Evolutionary conservation across 805 yeast genomes (phyloP).

Genomic region (Lipomyces orientalis): DNA sequence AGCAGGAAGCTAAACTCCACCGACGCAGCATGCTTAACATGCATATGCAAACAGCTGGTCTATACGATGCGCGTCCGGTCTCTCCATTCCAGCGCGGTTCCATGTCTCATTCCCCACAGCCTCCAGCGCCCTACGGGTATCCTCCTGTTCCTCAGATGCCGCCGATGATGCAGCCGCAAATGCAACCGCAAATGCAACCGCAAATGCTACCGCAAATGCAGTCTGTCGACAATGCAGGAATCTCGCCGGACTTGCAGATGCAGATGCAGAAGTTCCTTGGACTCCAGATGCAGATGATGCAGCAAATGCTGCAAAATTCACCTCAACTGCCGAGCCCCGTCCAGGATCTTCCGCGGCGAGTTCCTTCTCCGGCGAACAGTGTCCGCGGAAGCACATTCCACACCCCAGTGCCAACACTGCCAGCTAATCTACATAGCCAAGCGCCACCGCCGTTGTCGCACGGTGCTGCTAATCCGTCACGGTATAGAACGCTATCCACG

Average conservation of each 20-base stretch:
- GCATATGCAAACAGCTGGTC: slow-evolving; percentile 29
- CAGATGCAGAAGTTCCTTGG: slow-evolving; percentile 31
- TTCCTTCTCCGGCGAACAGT: slow-evolving; percentile 6
- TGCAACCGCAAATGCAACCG: slow-evolving; percentile 13
- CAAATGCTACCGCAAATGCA: background rate
- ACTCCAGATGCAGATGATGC: slow-evolving; percentile 36
- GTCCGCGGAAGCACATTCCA: slow-evolving; percentile 1
- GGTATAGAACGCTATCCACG: slow-evolving; percentile 27
- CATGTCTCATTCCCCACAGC: background rate
- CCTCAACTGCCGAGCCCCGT: background rate
- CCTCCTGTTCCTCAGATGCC: slow-evolving; percentile 5
- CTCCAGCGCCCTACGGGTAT: slow-evolving; percentile 3
- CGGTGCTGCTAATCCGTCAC: slow-evolving; percentile 15
- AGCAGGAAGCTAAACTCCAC: slow-evolving; percentile 47
- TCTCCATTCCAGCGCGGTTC: slow-evolving; percentile 3
- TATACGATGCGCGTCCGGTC: slow-evolving; percentile 48
- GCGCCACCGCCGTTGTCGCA: background rate
- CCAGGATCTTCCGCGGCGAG: background rate
- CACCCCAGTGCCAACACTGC: slow-evolving; percentile 1
- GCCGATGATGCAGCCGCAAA: slow-evolving; percentile 6
- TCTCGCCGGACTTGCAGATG: slow-evolving; percentile 25
- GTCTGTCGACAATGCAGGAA: background rate
- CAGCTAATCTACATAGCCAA: background rate
- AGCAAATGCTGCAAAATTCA: slow-evolving; percentile 28
- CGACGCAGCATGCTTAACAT: slow-evolving; percentile 38